Conservation (phyloP, 306 rosid genomes). For the Alnus glutinosa region DNA sequence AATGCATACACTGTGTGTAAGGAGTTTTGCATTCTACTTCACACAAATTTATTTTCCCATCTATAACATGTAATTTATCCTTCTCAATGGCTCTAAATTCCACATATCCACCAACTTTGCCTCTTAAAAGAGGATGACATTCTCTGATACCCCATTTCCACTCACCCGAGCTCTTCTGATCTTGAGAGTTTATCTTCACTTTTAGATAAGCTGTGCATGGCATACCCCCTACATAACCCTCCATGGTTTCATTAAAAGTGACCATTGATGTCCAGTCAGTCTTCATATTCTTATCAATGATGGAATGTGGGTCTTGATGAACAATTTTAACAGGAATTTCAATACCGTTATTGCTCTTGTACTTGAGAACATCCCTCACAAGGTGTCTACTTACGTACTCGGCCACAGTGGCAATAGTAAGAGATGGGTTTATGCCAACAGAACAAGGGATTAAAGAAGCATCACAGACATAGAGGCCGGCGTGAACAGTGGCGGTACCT, state of each 20-base stretch:
- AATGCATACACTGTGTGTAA: slow-evolving; percentile 41
- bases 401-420: slow-evolving; percentile 35
- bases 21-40: slow-evolving; percentile 33
- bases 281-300: neutral
- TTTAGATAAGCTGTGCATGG: slow-evolving; percentile 31
- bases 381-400: slow-evolving; percentile 34
- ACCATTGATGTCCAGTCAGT: slow-evolving; percentile 16
- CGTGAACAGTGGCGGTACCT: slow-evolving; percentile 23
- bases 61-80: slow-evolving; percentile 26
- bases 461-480: slow-evolving; percentile 35
- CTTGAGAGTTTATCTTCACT: slow-evolving; percentile 33
- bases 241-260: slow-evolving; percentile 29
- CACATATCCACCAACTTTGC: slow-evolving; percentile 38
- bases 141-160: slow-evolving; percentile 17
- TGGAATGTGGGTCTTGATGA: slow-evolving; percentile 7
- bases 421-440: slow-evolving; percentile 39
- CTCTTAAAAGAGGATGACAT: slow-evolving; percentile 29
- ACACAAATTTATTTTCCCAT: slow-evolving; percentile 34
- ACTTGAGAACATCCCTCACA: slow-evolving; percentile 32
- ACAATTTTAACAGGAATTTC: slow-evolving; percentile 5
- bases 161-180: neutral
- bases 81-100: slow-evolving; percentile 35
- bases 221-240: slow-evolving; percentile 39
- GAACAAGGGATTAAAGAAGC: slow-evolving; percentile 46
- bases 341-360: slow-evolving; percentile 9